Evolutionary conservation across 1,139 yeast species (phyloP).

Genomic region (Geotrichum europaeum): DNA sequence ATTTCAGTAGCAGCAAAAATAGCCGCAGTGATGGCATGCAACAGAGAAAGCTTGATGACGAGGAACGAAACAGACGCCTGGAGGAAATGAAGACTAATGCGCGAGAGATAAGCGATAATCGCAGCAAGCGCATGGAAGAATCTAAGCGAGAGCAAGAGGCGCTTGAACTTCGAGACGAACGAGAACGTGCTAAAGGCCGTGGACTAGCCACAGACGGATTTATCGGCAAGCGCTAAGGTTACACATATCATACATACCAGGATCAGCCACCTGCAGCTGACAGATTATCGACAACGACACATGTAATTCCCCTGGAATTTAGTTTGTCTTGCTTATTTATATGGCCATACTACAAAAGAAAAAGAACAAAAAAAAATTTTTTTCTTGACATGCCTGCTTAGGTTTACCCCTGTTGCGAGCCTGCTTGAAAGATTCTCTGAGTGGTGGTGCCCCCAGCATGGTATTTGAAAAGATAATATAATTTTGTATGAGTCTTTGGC

Average conservation of each 20-base stretch:
- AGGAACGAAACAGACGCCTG: constrained; percentile 39
- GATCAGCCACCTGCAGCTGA: background rate
- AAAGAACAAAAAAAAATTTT: background rate
- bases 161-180: constrained; percentile 67
- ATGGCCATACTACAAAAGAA: background rate
- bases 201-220: background rate
- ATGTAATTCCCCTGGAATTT: background rate
- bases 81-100: constrained; percentile 52
- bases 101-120: constrained; percentile 55
- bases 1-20: background rate
- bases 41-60: background rate
- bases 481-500: too few relatives aligned
- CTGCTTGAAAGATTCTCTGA: too few relatives aligned
- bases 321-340: background rate
- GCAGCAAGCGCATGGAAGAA: constrained; percentile 46
- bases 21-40: background rate
- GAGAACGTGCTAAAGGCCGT: background rate
- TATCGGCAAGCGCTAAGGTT: background rate
- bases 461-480: too few relatives aligned
- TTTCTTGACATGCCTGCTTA: too few relatives aligned
- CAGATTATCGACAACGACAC: background rate
- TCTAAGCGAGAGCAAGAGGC: constrained; percentile 62
- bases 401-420: too few relatives aligned
- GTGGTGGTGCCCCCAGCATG: too few relatives aligned
- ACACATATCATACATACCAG: background rate